Evolutionary conservation across 257 asterid genomes (phyloP), one percentile per base, ranked within the genome.

Genomic region (Primulina tabacum): DNA sequence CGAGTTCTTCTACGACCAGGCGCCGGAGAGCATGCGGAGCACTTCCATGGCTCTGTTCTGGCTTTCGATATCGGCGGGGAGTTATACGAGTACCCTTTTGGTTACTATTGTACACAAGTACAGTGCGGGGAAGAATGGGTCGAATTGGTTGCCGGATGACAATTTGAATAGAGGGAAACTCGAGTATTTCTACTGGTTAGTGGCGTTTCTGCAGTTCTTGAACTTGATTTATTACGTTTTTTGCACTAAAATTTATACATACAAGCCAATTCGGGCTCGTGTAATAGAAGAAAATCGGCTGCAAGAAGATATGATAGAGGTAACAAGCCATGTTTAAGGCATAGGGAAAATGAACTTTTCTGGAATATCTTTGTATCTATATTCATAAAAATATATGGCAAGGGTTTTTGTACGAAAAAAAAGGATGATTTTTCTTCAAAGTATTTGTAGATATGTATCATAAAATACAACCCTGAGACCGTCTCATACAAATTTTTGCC

Each of bases 1-100:
- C 4, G 96, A 92, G 79, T 90, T 92, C 67, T 88, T 90, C 80
- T 92, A 88, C 9, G 96, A 90, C 71, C 97, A 92, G 78, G 80
- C 93, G 8, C 97, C 98, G 28, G 97, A 90, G 81, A 88, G 98
- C 47, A 92, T 90, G 98, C 78, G 89, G 78, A 84, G 90, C 78
- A 87, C 91, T 0, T 90, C 97, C 0, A 84, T 87, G 0, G 96
- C 97, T 18, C 28, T 89, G 35, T 91, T 87, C 52, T 89, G 97
- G 97, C 72, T 87, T 2, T 67, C 97, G 6, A 91, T 89, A 8
- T 84, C 97, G 0, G 95, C 90, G 0, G 96, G 97, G 50, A 89
- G 83, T 55, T 91, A 89, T 14, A 69, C 74, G 21, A 89, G 96
- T 72, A 90, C 97, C 0, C 81, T 92, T 37, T 30, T 92, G 82